These are phyloP conservation scores for Hawksworthiomyces lignivorus DNA, from an alignment of 2,329 filamentous ascomycete genomes.

Conservation along the genomic window DNA sequence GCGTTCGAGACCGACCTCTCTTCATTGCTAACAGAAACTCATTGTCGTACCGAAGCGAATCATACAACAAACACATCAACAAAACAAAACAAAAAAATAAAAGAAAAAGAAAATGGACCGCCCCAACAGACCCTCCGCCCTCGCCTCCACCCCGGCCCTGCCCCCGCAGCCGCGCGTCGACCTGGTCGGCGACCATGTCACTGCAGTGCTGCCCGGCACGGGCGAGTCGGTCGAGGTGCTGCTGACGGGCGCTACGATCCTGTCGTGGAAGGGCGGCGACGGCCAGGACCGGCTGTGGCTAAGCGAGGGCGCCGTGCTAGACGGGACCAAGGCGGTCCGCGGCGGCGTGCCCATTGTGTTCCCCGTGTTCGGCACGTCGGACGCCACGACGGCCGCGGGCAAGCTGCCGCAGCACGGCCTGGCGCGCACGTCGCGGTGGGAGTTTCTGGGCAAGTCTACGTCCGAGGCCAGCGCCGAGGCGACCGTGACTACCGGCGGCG, in stretches of 20 bases:
- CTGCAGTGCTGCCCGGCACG: slow-evolving; percentile 73
- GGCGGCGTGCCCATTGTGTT: slow-evolving; percentile 92
- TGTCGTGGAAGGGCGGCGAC: slow-evolving; percentile 80
- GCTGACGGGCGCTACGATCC: slow-evolving; percentile 86
- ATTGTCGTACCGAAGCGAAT: no score
- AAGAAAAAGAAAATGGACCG: slow-evolving; percentile 72
- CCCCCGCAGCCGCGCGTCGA: slow-evolving; percentile 70
- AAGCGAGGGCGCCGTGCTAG: slow-evolving; percentile 69
- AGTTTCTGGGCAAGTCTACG: slow-evolving; percentile 85
- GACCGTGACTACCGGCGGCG: neutral
- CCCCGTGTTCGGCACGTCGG: slow-evolving; percentile 81
- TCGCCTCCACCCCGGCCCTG: slow-evolving; percentile 64
- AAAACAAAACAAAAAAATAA: no score
- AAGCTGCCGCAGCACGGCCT: slow-evolving; percentile 90
- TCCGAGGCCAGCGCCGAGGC: slow-evolving; percentile 43
- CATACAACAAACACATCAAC: no score
- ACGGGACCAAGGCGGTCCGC: slow-evolving; percentile 82
- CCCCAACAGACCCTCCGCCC: slow-evolving; percentile 71
- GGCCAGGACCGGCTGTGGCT: slow-evolving; percentile 78
- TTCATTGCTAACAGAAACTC: no score
- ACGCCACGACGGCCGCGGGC: slow-evolving; percentile 64
- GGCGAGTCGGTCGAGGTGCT: slow-evolving; percentile 82
- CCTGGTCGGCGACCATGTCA: slow-evolving; percentile 64
- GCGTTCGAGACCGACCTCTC: no score
- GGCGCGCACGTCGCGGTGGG: slow-evolving; percentile 83